Base-by-base conservation (phyloP, 441 rosid species). In the Pelargonium myrrhifolium region DNA sequence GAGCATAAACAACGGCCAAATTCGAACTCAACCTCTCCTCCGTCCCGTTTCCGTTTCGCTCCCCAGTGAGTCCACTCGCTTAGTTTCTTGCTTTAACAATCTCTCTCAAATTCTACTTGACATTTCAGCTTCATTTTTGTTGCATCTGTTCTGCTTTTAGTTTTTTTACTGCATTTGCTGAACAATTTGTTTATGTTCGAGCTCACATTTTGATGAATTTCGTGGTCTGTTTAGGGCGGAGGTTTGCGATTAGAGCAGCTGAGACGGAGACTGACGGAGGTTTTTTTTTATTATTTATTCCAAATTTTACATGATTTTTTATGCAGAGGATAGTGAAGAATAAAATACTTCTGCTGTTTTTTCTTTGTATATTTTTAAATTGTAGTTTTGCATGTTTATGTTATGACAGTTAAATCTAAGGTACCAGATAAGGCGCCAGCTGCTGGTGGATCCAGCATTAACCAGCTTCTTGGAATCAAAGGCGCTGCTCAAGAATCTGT, bases 391-490 rank as follows among this genome's bases (percentile, higher is more conserved):
- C 7, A 47, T 55, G 68, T 55, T 24, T 9, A 21, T 64, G 14
- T n/a, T 65, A 18, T 72, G 66, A 64, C 78, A 88, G 97, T 63
- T 65, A 79, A 89, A 79, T 79, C 93, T 40, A 82, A 76, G 81
- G 81, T 80, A 20, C 95, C 97, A 5, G 86, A 86, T 71, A 88
- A 85, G 72, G 87, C 96, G 26, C 93, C 95, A 0, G 85, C 86
- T 0, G 70, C 65, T 17, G 76, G 68, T 49, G 98, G 99, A 68
- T 93, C 99, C 8, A 86, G 86, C 76, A 75, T 93, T 77, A 90
- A 93, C 72, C 99, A 93, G 82, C 93, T 93, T 78, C 95, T 93
- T 28, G 97, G 99, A 40, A 93, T 93, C 77, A 93, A 89, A 83
- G 99, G 99, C 72, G 99, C 99, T 2, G 71, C 94, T 61, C 91